Percentiles rank a stretch among this genome's conserved stretches.
Conservation (phyloP, 1,284 basidiomycete species). For the Sparassis latifolia region DNA sequence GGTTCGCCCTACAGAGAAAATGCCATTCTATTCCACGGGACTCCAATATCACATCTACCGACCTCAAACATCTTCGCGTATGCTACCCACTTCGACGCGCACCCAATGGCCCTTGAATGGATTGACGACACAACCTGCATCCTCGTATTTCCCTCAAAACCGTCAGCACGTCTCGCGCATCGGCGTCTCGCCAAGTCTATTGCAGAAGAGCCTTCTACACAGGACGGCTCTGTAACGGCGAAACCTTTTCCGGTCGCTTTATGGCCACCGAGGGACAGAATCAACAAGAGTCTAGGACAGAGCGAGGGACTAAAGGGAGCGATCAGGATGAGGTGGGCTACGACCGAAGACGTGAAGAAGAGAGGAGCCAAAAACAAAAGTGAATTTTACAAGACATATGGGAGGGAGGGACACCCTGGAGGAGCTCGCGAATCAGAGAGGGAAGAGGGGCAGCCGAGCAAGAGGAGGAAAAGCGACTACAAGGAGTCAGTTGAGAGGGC, state of each 20-base stretch:
- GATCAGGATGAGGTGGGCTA: conserved; percentile 69
- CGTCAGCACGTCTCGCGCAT: conserved; percentile 46
- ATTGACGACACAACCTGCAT: conserved; percentile 74
- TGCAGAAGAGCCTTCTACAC: conserved; percentile 41
- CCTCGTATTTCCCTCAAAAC: conserved; percentile 57
- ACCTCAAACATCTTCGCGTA: conserved; percentile 72
- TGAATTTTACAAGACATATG: conserved; percentile 71
- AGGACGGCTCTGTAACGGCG: conserved; percentile 51
- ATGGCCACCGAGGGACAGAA: conserved; percentile 74
- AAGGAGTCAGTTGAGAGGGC: conserved; percentile 30
- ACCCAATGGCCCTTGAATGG: conserved; percentile 71
- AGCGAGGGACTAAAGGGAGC: conserved; percentile 55
- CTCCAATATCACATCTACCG: conserved; percentile 62
- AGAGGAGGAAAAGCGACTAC: conserved; percentile 29
- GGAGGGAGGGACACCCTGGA: conserved; percentile 26
- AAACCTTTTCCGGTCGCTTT: conserved; percentile 61
- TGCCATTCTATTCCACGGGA: conserved; percentile 63
- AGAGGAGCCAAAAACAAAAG: conserved; percentile 62
- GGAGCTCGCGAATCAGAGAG: conserved; percentile 14
- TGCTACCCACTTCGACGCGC: conserved; percentile 62
- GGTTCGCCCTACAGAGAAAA: conserved; percentile 46
- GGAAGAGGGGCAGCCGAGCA: conserved; percentile 18
- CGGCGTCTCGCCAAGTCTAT: conserved; percentile 42
- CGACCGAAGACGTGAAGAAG: conserved; percentile 62
- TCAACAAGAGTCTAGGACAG: conserved; percentile 59